These are phyloP conservation scores for Myxozyma udenii DNA, from an alignment of 805 yeast species.

Conservation along the genomic window DNA sequence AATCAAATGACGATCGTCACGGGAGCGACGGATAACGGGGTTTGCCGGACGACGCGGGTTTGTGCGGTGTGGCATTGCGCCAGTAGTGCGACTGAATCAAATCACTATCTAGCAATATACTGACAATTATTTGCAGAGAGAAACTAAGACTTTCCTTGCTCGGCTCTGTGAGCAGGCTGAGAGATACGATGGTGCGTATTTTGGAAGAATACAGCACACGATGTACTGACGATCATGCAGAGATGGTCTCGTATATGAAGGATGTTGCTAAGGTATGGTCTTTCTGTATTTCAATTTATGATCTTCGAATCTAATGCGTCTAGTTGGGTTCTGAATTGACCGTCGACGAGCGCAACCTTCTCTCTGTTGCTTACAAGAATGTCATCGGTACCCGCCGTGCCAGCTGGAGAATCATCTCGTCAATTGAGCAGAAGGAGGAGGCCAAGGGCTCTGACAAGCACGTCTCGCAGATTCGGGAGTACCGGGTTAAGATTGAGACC, in stretches of 20 bases:
- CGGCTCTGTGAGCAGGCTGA: constrained; percentile 99
- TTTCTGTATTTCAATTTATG: background rate
- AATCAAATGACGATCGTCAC: too few species aligned
- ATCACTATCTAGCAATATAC: too few species aligned
- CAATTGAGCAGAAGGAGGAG: constrained; percentile 98
- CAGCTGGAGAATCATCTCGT: constrained; percentile 98
- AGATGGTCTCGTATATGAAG: constrained; percentile 99
- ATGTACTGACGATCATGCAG: constrained; percentile 40
- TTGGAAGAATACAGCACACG: background rate
- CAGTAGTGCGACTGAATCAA: too few species aligned
- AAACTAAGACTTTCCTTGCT: constrained; percentile 97
- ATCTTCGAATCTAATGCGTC: background rate
- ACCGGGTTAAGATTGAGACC: constrained; percentile 91
- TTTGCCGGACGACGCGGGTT: too few species aligned
- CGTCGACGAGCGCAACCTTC: constrained; percentile 95
- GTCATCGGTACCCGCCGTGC: constrained; percentile 99
- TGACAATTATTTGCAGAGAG: constrained; percentile 45
- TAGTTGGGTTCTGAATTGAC: constrained; percentile 63
- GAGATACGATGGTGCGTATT: constrained; percentile 67
- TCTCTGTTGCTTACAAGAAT: constrained; percentile 96
- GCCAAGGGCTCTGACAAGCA: constrained; percentile 87
- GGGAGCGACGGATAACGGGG: too few species aligned
- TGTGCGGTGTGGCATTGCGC: too few species aligned
- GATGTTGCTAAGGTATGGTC: constrained; percentile 45
- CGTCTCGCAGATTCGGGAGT: constrained; percentile 85